These are phyloP conservation scores for Xylariaceae sp. DNA, from an alignment of 2,329 filamentous ascomycete genomes.

Conservation along the genomic window DNA sequence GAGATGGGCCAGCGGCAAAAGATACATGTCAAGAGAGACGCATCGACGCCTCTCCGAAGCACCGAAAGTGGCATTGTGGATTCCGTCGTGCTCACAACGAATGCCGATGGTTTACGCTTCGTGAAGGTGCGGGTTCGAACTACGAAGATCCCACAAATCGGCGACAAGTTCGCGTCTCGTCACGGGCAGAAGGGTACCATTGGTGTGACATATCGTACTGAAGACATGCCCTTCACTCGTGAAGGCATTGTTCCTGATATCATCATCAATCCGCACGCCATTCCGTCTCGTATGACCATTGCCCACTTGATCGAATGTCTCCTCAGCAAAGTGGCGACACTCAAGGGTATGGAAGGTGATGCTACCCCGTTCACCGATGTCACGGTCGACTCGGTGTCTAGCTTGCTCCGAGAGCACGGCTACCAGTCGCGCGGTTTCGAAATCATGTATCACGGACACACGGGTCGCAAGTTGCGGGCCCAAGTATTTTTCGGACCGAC, in stretches of 20 bases:
- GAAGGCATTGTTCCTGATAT: slow-evolving; percentile 91
- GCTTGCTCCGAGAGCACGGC: slow-evolving; percentile 77
- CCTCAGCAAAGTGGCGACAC: slow-evolving; percentile 87
- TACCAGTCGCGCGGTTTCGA: slow-evolving; percentile 98
- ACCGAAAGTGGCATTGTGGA: slow-evolving; percentile 98
- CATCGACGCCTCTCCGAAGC: slow-evolving; percentile 87
- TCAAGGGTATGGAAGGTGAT: slow-evolving; percentile 93
- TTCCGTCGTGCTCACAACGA: slow-evolving; percentile 87
- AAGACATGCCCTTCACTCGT: slow-evolving; percentile 96
- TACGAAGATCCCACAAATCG: slow-evolving; percentile 97
- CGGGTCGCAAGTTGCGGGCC: slow-evolving; percentile 83
- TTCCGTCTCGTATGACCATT: slow-evolving; percentile 99
- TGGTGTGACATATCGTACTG: slow-evolving; percentile 93
- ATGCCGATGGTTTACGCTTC: slow-evolving; percentile 88
- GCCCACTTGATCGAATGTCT: slow-evolving; percentile 99
- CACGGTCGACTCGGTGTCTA: slow-evolving; percentile 88
- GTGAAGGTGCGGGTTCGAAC: slow-evolving; percentile 97
- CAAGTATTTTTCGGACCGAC: slow-evolving; percentile 97
- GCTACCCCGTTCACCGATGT: slow-evolving; percentile 97
- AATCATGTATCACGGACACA: slow-evolving; percentile 98
- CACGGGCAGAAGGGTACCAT: slow-evolving; percentile 99
- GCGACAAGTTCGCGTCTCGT: slow-evolving; percentile 97
- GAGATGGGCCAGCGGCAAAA: slow-evolving; percentile 90
- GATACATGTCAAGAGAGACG: slow-evolving; percentile 86
- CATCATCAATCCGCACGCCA: slow-evolving; percentile 99